phyloP scores from a whole-genome alignment of 148 eudicot genomes.

The Salicornia ramosissima region DNA sequence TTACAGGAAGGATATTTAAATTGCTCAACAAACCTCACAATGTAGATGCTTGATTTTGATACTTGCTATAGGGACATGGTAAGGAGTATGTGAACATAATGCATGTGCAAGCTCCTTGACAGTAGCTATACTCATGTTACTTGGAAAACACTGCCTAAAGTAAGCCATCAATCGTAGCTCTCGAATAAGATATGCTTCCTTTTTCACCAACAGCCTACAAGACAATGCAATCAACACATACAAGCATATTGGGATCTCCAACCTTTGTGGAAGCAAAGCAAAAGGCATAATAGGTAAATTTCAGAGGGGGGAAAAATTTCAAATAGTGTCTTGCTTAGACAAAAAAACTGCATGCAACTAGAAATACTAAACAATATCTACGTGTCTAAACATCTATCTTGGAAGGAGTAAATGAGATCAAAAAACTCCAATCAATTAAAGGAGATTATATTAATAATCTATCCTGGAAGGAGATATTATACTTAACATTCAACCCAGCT shows the following conservation, averaged over 20 bases:
- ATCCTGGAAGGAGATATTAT: too few relatives aligned
- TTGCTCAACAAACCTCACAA: constrained; percentile 47
- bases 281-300: neutral
- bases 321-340: neutral
- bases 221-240: constrained; percentile 4
- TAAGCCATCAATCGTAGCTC: constrained; percentile 71
- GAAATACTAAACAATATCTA: neutral
- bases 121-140: constrained; percentile 47
- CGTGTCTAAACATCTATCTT: neutral
- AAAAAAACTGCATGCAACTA: neutral
- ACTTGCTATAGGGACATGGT: constrained; percentile 62
- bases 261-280: constrained; percentile 12
- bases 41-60: constrained; percentile 78
- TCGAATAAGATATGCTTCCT: constrained; percentile 70
- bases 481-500: too few relatives aligned
- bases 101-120: constrained; percentile 80
- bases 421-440: too few relatives aligned
- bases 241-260: neutral
- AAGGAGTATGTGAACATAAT: constrained; percentile 74
- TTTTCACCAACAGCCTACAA: constrained; percentile 57
- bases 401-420: neutral
- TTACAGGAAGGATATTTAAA: neutral
- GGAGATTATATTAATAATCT: too few relatives aligned
- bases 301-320: neutral
- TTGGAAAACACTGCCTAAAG: constrained; percentile 80